Conservation (phyloP, 2,329 filamentous ascomycete genomes). For the Exophiala spinifera region DNA sequence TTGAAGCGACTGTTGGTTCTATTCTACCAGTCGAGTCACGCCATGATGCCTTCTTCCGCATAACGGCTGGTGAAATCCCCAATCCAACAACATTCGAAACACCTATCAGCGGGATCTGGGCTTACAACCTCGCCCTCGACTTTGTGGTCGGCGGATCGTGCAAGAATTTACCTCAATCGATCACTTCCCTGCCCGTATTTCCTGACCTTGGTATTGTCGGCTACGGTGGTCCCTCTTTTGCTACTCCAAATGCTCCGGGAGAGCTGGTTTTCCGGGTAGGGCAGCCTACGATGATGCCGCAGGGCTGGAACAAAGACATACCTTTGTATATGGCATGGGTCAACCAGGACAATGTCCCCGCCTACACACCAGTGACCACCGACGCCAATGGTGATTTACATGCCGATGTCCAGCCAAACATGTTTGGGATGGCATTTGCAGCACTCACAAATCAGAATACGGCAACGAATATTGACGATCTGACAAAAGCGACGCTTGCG, state of each 20-base stretch:
- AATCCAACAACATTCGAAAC: conserved; percentile 34
- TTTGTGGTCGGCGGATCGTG: conserved; percentile 31
- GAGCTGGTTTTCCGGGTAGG: conserved; percentile 22
- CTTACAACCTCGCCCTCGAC: conserved; percentile 33
- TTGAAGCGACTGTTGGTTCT: conserved; percentile 29
- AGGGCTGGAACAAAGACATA: conserved; percentile 12
- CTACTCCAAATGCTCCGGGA: conserved; percentile 17
- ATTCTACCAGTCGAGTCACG: conserved; percentile 33
- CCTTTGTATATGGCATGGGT: conserved; percentile 27
- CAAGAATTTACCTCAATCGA: conserved; percentile 16
- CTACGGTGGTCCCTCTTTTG: conserved; percentile 15
- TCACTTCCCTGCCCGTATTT: conserved; percentile 12
- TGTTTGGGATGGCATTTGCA: conserved; percentile 27
- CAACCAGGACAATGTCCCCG: conserved; percentile 27
- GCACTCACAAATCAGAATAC: conserved; percentile 26
- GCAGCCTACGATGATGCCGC: conserved; percentile 17
- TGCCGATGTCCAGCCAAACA: conserved; percentile 22
- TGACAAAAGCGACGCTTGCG: conserved; percentile 19
- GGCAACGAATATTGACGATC: conserved; percentile 18
- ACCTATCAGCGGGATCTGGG: conserved; percentile 30
- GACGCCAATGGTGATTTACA: conserved; percentile 18
- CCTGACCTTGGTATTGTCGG: conserved; percentile 21
- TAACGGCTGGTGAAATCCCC: conserved; percentile 30
- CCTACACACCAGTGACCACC: conserved; percentile 27
- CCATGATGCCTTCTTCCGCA: conserved; percentile 33